A percentile compares a stretch with the other conserved stretches of the same genome.
These are phyloP conservation scores for Leucocoprinus leucothites DNA, from an alignment of 768 basidiomycete species.

Conservation along the genomic window DNA sequence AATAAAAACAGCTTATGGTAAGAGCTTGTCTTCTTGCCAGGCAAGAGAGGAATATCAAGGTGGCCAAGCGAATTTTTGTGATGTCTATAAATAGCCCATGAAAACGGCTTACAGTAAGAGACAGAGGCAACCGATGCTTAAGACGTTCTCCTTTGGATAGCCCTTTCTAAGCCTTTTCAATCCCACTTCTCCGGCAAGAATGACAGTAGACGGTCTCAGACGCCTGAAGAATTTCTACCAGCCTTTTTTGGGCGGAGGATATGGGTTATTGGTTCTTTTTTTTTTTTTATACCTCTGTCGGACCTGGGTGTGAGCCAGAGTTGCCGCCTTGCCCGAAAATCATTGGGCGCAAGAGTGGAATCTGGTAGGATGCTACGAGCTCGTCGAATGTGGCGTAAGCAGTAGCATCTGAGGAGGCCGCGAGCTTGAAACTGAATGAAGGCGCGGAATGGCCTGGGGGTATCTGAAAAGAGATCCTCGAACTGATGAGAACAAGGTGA, in stretches of 20 bases:
- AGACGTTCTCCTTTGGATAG: slow-evolving; percentile 57
- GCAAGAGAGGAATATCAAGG: too few relatives aligned
- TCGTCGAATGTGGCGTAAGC: slow-evolving; percentile 2
- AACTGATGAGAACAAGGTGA: too few relatives aligned
- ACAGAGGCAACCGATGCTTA: slow-evolving; percentile 60
- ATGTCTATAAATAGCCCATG: slow-evolving; percentile 3
- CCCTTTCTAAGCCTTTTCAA: slow-evolving; percentile 63
- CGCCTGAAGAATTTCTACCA: slow-evolving; percentile 46
- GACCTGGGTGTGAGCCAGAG: slow-evolving; percentile 50
- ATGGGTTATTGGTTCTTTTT: slow-evolving; percentile 11
- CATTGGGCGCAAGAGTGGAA: slow-evolving; percentile 63
- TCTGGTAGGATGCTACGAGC: slow-evolving; percentile 16
- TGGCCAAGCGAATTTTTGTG: too few relatives aligned
- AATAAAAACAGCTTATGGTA: too few relatives aligned
- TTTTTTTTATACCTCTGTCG: slow-evolving; percentile 15
- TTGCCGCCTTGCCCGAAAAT: slow-evolving; percentile 59
- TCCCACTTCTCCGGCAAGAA: slow-evolving; percentile 50
- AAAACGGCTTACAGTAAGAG: slow-evolving; percentile 51
- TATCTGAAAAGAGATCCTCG: neutral
- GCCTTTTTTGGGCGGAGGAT: slow-evolving; percentile 39
- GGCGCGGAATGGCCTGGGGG: neutral
- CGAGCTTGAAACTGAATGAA: neutral
- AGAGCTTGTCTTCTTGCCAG: too few relatives aligned
- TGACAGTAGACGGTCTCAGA: slow-evolving; percentile 49
- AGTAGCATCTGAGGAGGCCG: neutral